These are phyloP conservation scores for Digitaria exilis DNA, from an alignment of 202 grass and related monocot species.

Conservation along the genomic window DNA sequence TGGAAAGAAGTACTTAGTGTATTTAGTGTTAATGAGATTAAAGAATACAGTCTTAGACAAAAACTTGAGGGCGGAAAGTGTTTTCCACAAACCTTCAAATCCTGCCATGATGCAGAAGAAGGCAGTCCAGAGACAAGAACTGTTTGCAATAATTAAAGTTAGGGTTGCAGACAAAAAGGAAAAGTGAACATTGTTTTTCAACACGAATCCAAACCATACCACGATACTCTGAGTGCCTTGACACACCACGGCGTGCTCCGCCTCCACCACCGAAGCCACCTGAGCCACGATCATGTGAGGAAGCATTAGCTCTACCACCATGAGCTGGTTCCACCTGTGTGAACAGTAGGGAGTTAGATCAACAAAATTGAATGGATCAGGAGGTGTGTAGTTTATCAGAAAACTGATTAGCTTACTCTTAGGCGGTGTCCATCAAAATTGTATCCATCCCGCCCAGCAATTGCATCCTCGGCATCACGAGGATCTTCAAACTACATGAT, in stretches of 20 bases:
- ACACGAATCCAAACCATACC: slow-evolving; percentile 46
- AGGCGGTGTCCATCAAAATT: slow-evolving; percentile 88
- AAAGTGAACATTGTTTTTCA: background rate
- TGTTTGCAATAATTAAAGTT: slow-evolving; percentile 33
- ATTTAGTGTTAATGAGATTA: slow-evolving; percentile 7
- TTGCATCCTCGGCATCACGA: slow-evolving; percentile 91
- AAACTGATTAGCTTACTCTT: slow-evolving; percentile 52
- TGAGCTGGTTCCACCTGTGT: slow-evolving; percentile 88
- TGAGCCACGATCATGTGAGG: slow-evolving; percentile 52
- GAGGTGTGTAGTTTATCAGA: background rate
- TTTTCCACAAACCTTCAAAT: slow-evolving; percentile 69
- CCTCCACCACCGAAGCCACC: slow-evolving; percentile 62
- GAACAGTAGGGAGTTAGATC: slow-evolving; percentile 4
- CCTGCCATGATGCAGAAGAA: slow-evolving; percentile 99
- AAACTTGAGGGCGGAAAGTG: background rate
- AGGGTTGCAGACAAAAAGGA: background rate
- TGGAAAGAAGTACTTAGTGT: slow-evolving; percentile 18
- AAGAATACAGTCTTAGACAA: background rate
- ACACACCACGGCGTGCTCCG: slow-evolving; percentile 69
- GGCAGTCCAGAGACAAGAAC: slow-evolving; percentile 84
- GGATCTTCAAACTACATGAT: slow-evolving; percentile 90
- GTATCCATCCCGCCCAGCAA: slow-evolving; percentile 87
- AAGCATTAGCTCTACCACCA: slow-evolving; percentile 77
- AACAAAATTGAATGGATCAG: background rate
- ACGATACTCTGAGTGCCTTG: slow-evolving; percentile 85